phyloP scores from a whole-genome alignment of 2,329 filamentous ascomycete genomes.

The Claviceps arundinis region DNA sequence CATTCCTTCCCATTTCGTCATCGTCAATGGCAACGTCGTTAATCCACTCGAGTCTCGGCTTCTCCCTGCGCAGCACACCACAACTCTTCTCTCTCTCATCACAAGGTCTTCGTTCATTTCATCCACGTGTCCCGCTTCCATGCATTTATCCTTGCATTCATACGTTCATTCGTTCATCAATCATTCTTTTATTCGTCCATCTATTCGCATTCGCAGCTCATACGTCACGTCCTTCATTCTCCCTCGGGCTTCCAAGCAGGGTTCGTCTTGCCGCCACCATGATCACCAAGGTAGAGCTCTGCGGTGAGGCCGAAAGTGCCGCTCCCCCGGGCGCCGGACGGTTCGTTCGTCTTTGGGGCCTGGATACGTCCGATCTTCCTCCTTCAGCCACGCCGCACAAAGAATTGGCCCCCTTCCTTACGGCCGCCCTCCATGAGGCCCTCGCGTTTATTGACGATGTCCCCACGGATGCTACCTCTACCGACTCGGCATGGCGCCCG shows the following conservation, averaged over 20 bases:
- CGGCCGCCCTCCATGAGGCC: conserved; percentile 42
- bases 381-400: conserved; percentile 22
- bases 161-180: background rate
- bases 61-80: background rate
- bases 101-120: background rate
- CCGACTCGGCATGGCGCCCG: conserved; percentile 29
- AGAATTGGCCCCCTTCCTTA: conserved; percentile 37
- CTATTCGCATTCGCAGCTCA: background rate
- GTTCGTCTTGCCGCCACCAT: background rate
- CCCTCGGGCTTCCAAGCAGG: background rate
- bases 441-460: conserved; percentile 43
- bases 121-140: background rate
- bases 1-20: background rate
- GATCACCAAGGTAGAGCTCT: conserved; percentile 2
- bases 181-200: background rate
- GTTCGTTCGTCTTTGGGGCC: conserved; percentile 40
- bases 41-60: background rate
- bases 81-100: background rate
- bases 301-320: conserved; percentile 6
- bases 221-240: background rate
- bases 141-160: too few relatives aligned
- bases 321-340: conserved; percentile 24
- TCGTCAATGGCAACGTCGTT: background rate
- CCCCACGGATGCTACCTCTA: conserved; percentile 15
- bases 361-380: conserved; percentile 35